Evolutionary conservation across 805 yeast species (phyloP).

Genomic region (Cyberlindnera nakhonratchasimensis): DNA sequence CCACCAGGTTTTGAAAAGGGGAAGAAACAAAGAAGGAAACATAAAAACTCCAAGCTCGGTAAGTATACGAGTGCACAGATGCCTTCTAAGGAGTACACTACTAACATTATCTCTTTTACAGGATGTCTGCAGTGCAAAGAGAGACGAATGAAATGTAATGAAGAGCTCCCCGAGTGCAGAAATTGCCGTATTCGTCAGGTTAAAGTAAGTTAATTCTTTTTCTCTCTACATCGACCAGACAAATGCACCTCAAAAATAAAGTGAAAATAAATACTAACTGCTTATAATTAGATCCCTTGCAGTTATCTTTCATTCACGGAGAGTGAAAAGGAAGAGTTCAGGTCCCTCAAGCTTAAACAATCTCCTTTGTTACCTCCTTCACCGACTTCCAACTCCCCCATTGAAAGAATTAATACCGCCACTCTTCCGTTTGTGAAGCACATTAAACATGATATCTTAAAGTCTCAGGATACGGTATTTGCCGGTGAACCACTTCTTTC

Average conservation of each 20-base stretch:
- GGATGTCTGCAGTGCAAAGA: slow-evolving; percentile 52
- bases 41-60: slow-evolving; percentile 32
- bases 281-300: slow-evolving; percentile 19
- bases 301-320: slow-evolving; percentile 24
- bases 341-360: slow-evolving; percentile 11
- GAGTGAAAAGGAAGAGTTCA: slow-evolving; percentile 21
- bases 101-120: slow-evolving; percentile 12
- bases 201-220: slow-evolving; percentile 21
- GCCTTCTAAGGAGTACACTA: neutral
- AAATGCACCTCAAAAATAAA: neutral
- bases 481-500: slow-evolving; percentile 14
- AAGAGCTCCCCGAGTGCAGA: slow-evolving; percentile 45
- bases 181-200: slow-evolving; percentile 36
- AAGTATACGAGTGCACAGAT: no score
- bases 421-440: slow-evolving; percentile 16
- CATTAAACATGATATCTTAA: neutral
- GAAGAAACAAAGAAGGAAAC: slow-evolving; percentile 24
- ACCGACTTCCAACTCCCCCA: slow-evolving; percentile 7
- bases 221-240: neutral
- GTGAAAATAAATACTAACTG: neutral
- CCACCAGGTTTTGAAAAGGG: slow-evolving; percentile 7
- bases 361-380: neutral
- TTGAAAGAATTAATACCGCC: neutral
- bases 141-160: slow-evolving; percentile 50
- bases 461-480: slow-evolving; percentile 16